phyloP scores from a whole-genome alignment of 75 land plant genomes.

The Selaginella tamariscina region DNA sequence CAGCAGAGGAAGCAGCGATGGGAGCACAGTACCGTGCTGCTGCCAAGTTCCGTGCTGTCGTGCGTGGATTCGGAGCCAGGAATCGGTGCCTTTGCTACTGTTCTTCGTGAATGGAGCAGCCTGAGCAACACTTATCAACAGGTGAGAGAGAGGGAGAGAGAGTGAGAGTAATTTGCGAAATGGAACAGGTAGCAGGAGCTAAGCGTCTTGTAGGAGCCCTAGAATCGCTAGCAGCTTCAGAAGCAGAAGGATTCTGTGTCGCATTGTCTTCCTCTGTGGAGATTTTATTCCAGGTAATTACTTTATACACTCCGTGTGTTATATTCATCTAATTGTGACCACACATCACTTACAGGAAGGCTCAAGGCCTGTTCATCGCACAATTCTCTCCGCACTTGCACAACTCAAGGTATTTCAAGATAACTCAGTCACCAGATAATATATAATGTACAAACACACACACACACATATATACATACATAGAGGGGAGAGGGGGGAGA shows the following conservation, averaged over 20 bases:
- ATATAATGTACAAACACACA: too few relatives aligned
- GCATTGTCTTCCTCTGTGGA: slow-evolving; percentile 27
- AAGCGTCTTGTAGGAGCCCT: slow-evolving; percentile 18
- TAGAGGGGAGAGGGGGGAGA: too few relatives aligned
- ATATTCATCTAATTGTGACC: too few relatives aligned
- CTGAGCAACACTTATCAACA: slow-evolving; percentile 17
- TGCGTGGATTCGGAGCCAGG: not conserved
- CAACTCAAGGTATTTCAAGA: slow-evolving; percentile 25
- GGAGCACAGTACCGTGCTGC: slow-evolving; percentile 20
- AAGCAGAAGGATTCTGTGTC: slow-evolving; percentile 29
- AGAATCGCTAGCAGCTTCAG: not conserved
- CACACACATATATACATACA: too few relatives aligned
- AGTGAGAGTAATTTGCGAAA: too few relatives aligned
- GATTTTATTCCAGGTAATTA: slow-evolving; percentile 62
- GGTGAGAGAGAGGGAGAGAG: too few relatives aligned
- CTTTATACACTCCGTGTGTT: too few relatives aligned
- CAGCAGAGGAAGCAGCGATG: slow-evolving; percentile 27
- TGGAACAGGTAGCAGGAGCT: slow-evolving; percentile 19
- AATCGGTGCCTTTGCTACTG: slow-evolving; percentile 1
- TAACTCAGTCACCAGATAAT: too few relatives aligned
- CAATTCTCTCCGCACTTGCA: slow-evolving; percentile 48
- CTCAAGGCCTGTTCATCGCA: slow-evolving; percentile 72
- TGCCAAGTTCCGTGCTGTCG: not conserved
- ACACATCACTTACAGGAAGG: too few relatives aligned
- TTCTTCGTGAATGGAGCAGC: slow-evolving; percentile 12